Evolutionary conservation across 1,284 basidiomycete genomes (phyloP), one percentile per base, ranked within the genome.

Genomic region (Trichosporon faecale): DNA sequence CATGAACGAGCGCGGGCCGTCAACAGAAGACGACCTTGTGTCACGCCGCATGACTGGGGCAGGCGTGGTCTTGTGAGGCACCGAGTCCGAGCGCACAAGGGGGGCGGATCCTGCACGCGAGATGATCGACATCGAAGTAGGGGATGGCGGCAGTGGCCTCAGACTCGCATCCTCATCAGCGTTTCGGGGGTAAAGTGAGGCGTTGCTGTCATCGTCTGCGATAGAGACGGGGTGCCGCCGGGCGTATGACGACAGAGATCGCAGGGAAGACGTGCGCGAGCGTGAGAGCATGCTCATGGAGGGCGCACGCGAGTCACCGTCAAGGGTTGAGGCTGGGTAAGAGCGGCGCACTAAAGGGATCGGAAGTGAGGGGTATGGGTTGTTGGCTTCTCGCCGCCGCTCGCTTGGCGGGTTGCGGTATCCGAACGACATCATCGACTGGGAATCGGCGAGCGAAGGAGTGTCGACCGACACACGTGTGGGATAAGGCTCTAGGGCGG

Each of bases 91-190:
- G 37, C 55, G 66, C 23, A 49, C 21, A 7, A 72, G 46, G 6
- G 68, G 67, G 2, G 29, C 70, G 6, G 73, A 74, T 9, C 70
- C 74, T 3, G 80, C 75, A 31, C 75, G 73, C 3, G 79, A 79
- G 21, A 76, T 64, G 60, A 77, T 64, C 9, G 76, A 76, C 21
- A 74, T 67, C 7, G 78, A 77, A 0, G 91, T 90, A 2, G 92
- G 93, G 0, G 92, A 94, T 4, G 94, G 94, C 18, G 93, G 92
- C 44, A 95, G 83, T 2, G 93, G 94, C 27, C 93, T 88, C 37
- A 94, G 85, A 52, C 92, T 94, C 21, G 94, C 93, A 79, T 95
- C 93, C 73, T 95, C 93, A 78, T 95, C 93, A 31, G 93, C 92
- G 83, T 91, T 91, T 33, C 68, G 37, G n/a, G 70, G 27, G 57